Evolutionary conservation across 192 early-diverging fungal genomes (phyloP).

Genomic region (Fimicolochytrium jonesii): DNA sequence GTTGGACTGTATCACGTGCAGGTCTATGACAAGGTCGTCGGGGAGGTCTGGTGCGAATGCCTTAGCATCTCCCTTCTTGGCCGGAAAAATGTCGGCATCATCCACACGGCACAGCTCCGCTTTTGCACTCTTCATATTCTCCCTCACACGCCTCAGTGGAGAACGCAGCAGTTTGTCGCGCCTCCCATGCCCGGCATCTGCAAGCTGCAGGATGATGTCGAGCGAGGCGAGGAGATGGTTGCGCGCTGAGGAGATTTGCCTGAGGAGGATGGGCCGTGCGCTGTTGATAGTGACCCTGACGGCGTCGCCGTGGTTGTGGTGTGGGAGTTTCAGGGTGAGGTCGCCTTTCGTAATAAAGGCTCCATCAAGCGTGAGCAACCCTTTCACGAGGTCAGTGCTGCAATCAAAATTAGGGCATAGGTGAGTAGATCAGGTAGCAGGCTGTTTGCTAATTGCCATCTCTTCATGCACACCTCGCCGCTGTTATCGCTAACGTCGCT

Average conservation of each 20-base stretch:
- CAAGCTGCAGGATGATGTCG: background rate
- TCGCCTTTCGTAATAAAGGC: slow-evolving; percentile 23
- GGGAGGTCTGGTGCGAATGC: slow-evolving; percentile 33
- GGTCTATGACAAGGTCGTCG: slow-evolving; percentile 35
- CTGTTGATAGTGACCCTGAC: slow-evolving; percentile 17
- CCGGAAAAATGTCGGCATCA: slow-evolving; percentile 16
- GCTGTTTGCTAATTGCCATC: background rate
- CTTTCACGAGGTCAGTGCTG: slow-evolving; percentile 28
- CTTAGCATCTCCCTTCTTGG: slow-evolving; percentile 23
- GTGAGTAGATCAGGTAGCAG: background rate
- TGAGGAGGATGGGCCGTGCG: slow-evolving; percentile 1
- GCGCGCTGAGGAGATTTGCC: slow-evolving; percentile 5
- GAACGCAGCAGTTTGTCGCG: background rate
- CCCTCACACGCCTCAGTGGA: background rate
- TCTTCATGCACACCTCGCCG: slow-evolving; percentile 5
- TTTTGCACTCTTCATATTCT: slow-evolving; percentile 4
- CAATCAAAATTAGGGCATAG: background rate
- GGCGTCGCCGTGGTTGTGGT: slow-evolving; percentile 17
- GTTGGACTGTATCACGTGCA: slow-evolving; percentile 17
- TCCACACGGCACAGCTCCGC: background rate
- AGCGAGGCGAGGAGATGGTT: slow-evolving; percentile 12
- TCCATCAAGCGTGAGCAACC: slow-evolving; percentile 29
- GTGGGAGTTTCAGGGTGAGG: slow-evolving; percentile 27
- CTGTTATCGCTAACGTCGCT: slow-evolving; percentile 23
- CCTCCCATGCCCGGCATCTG: slow-evolving; percentile 2